Percentiles rank a stretch among this genome's conserved stretches.
These are phyloP conservation scores for Talinum fruticosum DNA, from an alignment of 148 eudicot species.

Conservation along the genomic window DNA sequence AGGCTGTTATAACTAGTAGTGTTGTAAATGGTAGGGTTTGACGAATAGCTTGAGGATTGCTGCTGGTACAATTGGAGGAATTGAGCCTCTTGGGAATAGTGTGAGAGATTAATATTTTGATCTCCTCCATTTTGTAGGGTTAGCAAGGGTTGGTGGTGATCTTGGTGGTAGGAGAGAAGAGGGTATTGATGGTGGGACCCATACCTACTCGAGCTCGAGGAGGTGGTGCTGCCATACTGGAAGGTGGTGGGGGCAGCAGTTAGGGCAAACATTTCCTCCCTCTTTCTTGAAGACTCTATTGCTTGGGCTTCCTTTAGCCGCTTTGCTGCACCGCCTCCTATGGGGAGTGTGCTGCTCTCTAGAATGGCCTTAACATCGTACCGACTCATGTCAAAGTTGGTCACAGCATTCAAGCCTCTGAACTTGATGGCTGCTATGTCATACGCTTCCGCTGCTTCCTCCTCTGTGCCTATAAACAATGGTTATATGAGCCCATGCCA, in stretches of 20 bases:
- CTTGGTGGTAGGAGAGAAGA: conserved; percentile 47
- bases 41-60: conserved; percentile 26
- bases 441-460: conserved; percentile 98
- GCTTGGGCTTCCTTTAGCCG: conserved; percentile 95
- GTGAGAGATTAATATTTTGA: conserved; percentile 25
- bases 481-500: neutral
- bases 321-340: conserved; percentile 97
- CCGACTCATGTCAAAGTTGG: conserved; percentile 94
- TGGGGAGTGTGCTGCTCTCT: conserved; percentile 86
- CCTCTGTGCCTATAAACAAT: conserved; percentile 64
- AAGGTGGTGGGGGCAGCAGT: conserved; percentile 19
- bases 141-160: conserved; percentile 42
- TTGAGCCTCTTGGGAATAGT: conserved; percentile 40
- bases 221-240: conserved; percentile 34
- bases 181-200: conserved; percentile 46
- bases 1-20: conserved; percentile 21
- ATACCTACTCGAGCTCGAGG: conserved; percentile 22
- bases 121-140: conserved; percentile 44
- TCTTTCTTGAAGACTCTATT: conserved; percentile 64
- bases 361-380: conserved; percentile 90
- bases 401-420: conserved; percentile 88
- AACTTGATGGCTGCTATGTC: conserved; percentile 97
- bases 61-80: conserved; percentile 48
- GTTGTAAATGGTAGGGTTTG: conserved; percentile 35
- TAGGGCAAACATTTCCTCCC: conserved; percentile 2